phyloP scores from a whole-genome alignment of 2,329 filamentous ascomycete genomes.

The Penicillium sp. region DNA sequence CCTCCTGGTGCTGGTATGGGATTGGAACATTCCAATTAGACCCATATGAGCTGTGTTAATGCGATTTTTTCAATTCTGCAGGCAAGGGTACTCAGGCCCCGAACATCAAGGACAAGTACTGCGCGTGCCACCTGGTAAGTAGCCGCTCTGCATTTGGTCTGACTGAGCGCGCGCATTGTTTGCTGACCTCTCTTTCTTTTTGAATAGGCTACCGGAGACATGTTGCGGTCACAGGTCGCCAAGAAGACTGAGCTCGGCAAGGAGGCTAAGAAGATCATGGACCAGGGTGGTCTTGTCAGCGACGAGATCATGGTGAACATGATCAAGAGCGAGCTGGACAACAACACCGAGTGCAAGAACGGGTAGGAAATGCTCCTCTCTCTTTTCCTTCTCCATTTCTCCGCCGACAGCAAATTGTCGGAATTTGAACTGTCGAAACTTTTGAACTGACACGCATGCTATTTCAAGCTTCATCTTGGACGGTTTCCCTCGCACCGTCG shows the following conservation, averaged over 20 bases:
- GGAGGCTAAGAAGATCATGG: conserved; percentile 99
- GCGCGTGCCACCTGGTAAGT: conserved; percentile 92
- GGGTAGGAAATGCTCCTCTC: conserved; percentile 66
- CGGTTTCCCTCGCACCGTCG: conserved; percentile 95
- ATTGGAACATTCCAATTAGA: not conserved
- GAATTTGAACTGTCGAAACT: conserved; percentile 13
- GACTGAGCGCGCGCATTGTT: conserved; percentile 10
- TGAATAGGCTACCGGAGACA: conserved; percentile 89
- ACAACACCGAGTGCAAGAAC: conserved; percentile 93
- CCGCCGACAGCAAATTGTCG: conserved; percentile 10
- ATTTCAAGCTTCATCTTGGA: conserved; percentile 89
- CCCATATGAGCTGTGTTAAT: conserved; percentile 25
- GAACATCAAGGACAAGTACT: conserved; percentile 97
- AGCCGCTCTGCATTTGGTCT: conserved; percentile 7
- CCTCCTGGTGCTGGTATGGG: conserved; percentile 88
- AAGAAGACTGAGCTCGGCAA: conserved; percentile 94
- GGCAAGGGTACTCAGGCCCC: conserved; percentile 99
- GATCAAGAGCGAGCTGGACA: conserved; percentile 97
- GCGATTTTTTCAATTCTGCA: conserved; percentile 48
- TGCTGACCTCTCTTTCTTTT: conserved; percentile 22
- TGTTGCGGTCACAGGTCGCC: conserved; percentile 97
- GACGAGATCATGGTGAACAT: conserved; percentile 99
- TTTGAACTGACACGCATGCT: conserved; percentile 19
- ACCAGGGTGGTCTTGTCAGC: conserved; percentile 93
- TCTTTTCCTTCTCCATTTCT: conserved; percentile 2